These are phyloP conservation scores for Taxillus chinensis DNA, from an alignment of 164 flowering plant species.

Conservation along the genomic window DNA sequence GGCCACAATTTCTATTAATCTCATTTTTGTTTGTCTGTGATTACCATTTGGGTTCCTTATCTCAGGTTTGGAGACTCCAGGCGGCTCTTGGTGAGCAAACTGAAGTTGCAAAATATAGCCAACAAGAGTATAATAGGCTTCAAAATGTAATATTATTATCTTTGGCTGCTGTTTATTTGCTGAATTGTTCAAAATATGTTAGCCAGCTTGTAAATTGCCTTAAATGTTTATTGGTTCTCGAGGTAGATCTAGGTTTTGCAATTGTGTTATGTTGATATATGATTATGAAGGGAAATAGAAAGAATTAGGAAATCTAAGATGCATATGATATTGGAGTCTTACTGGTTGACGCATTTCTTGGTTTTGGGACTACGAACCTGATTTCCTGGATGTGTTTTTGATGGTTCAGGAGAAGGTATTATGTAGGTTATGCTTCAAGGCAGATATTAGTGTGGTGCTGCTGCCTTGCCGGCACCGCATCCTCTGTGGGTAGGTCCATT, in stretches of 20 bases:
- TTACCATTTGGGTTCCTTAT: neutral
- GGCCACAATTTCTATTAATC: too few species aligned
- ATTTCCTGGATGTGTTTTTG: neutral
- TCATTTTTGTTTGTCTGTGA: neutral
- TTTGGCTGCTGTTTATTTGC: slow-evolving; percentile 5
- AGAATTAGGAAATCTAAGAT: too few species aligned
- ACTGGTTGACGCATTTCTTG: too few species aligned
- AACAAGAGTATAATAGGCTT: slow-evolving; percentile 83
- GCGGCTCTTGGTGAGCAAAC: slow-evolving; percentile 83
- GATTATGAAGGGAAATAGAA: too few species aligned
- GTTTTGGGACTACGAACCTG: neutral
- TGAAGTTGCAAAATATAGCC: slow-evolving; percentile 83
- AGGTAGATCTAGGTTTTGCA: too few species aligned
- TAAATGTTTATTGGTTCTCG: too few species aligned
- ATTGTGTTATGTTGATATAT: too few species aligned
- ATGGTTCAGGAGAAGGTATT: slow-evolving; percentile 68
- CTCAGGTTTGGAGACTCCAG: slow-evolving; percentile 67
- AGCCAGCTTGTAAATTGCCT: too few species aligned
- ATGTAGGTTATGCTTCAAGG: slow-evolving; percentile 78
- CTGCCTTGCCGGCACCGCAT: slow-evolving; percentile 91
- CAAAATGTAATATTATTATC: slow-evolving; percentile 55
- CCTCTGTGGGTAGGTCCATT: slow-evolving; percentile 66
- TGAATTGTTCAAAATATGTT: neutral
- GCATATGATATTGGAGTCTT: too few species aligned
- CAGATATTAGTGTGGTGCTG: slow-evolving; percentile 64